Conservation (phyloP, 495 filamentous ascomycete genomes). For the Xanthoparmelia taractica region DNA sequence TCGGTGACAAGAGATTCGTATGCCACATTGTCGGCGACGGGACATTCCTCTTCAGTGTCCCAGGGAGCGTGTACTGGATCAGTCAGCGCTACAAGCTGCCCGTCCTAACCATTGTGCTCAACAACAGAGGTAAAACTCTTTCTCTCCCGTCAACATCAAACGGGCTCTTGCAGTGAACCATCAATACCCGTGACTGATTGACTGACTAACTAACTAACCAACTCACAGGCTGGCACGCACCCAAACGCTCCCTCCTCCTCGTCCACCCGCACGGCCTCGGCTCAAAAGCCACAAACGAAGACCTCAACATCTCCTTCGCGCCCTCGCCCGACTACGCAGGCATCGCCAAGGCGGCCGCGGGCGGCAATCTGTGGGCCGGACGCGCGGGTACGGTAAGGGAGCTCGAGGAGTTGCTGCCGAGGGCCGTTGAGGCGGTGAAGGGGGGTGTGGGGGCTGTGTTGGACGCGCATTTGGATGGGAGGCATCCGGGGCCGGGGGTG, state of each 20-base stretch:
- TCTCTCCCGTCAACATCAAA: neutral
- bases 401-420: constrained; percentile 50
- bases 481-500: constrained; percentile 9
- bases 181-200: too few species aligned
- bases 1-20: constrained; percentile 65
- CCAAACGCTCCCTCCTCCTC: constrained; percentile 63
- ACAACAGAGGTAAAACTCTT: constrained; percentile 81
- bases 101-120: constrained; percentile 81
- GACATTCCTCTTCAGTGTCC: constrained; percentile 82
- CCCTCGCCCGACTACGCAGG: constrained; percentile 84
- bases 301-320: constrained; percentile 82
- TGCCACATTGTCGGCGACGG: constrained; percentile 91
- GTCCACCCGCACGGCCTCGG: constrained; percentile 79
- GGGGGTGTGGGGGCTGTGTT: constrained; percentile 62
- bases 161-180: neutral
- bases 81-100: constrained; percentile 77
- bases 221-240: constrained; percentile 72
- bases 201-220: neutral
- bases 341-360: constrained; percentile 83
- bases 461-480: constrained; percentile 46
- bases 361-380: constrained; percentile 66
- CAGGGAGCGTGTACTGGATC: constrained; percentile 92
- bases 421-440: constrained; percentile 61
- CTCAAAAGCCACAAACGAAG: constrained; percentile 69
- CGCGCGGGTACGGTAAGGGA: constrained; percentile 56